Conservation (phyloP, 768 basidiomycete species). For the Artomyces pyxidatus region DNA sequence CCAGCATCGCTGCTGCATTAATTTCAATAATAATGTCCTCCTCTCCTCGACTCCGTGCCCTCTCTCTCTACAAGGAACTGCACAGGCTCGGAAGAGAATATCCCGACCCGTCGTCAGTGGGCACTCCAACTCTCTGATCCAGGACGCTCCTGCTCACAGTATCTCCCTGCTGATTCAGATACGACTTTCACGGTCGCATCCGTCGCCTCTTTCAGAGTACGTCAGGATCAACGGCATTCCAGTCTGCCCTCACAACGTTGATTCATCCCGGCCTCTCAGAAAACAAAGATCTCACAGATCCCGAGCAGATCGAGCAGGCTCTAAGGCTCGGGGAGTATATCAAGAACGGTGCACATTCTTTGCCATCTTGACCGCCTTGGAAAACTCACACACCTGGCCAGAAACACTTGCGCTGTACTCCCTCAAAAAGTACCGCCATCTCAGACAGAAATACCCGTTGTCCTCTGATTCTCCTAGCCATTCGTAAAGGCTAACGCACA, state of each 20-base stretch:
- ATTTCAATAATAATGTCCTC: slow-evolving; percentile 35
- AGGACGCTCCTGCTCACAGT: background rate
- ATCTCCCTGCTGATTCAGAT: slow-evolving; percentile 45
- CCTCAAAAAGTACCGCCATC: slow-evolving; percentile 73
- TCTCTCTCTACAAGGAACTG: slow-evolving; percentile 77
- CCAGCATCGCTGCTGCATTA: background rate
- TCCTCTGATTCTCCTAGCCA: background rate
- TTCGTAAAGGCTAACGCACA: background rate
- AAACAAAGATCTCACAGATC: slow-evolving; percentile 55
- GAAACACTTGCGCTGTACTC: slow-evolving; percentile 81
- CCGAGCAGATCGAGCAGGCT: slow-evolving; percentile 68
- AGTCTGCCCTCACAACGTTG: background rate
- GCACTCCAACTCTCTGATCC: background rate
- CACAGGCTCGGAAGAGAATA: slow-evolving; percentile 76
- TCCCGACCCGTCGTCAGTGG: slow-evolving; percentile 67
- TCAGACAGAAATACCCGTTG: slow-evolving; percentile 59
- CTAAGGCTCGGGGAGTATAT: slow-evolving; percentile 75
- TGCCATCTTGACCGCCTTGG: background rate
- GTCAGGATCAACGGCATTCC: slow-evolving; percentile 15
- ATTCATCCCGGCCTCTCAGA: background rate
- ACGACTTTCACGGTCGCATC: slow-evolving; percentile 70
- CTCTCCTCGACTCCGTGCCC: slow-evolving; percentile 50
- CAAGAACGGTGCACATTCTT: slow-evolving; percentile 55
- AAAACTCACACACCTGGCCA: slow-evolving; percentile 22
- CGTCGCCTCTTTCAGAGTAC: slow-evolving; percentile 68